A percentile compares a stretch with the other conserved stretches of the same genome.
phyloP scores from a whole-genome alignment of 768 basidiomycete species.

The Rhodosporidiobolus sp. region DNA sequence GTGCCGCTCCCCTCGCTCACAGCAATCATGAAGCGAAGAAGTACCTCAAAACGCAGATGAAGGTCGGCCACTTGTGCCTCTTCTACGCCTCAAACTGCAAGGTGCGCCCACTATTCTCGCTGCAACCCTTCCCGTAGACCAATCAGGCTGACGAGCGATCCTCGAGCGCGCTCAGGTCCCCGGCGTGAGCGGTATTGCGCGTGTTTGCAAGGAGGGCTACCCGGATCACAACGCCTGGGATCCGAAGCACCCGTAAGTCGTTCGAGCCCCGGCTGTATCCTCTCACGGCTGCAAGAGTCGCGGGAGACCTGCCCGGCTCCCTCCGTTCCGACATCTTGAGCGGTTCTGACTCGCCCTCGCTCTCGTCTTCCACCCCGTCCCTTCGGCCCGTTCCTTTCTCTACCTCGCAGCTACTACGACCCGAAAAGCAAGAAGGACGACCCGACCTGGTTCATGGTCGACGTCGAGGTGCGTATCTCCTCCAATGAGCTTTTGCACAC shows the following conservation, averaged over 20 bases:
- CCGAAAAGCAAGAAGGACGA: slow-evolving; percentile 66
- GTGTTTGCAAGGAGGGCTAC: slow-evolving; percentile 80
- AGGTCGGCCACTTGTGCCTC: slow-evolving; percentile 30
- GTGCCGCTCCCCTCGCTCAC: not conserved
- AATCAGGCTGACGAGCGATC: not conserved
- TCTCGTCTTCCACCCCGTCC: too few species aligned
- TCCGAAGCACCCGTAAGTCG: slow-evolving; percentile 47
- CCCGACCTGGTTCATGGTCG: slow-evolving; percentile 93
- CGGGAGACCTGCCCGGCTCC: not conserved
- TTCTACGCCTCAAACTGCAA: slow-evolving; percentile 86
- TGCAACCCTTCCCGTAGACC: too few species aligned
- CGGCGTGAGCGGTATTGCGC: slow-evolving; percentile 79
- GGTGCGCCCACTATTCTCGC: slow-evolving; percentile 41
- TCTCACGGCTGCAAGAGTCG: too few species aligned
- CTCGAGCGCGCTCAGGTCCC: not conserved
- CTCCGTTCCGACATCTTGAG: not conserved
- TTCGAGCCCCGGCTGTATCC: not conserved
- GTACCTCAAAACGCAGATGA: slow-evolving; percentile 35
- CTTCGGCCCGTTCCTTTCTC: too few species aligned
- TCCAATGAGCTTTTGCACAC: not conserved
- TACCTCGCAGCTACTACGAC: slow-evolving; percentile 45
- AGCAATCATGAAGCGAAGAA: slow-evolving; percentile 42
- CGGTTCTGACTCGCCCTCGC: too few species aligned
- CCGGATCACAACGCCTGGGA: slow-evolving; percentile 65
- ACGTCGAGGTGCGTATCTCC: slow-evolving; percentile 50